Percentiles rank a stretch among this genome's conserved stretches.
Evolutionary conservation across 768 basidiomycete genomes (phyloP).

Genomic region (Leucocoprinus leucothites): DNA sequence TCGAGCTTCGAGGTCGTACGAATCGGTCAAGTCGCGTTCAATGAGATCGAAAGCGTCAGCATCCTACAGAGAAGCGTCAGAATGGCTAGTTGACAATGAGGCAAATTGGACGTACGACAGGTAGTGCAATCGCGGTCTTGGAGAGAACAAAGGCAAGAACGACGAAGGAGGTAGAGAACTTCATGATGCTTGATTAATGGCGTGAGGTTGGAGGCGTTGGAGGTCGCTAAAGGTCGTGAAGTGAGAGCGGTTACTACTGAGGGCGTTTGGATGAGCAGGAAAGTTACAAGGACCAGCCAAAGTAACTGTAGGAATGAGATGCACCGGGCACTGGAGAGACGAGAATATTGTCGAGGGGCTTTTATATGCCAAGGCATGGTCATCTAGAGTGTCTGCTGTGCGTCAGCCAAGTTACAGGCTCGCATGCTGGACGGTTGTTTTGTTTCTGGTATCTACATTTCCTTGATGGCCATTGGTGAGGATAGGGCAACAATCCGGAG

Average conservation of each 20-base stretch:
- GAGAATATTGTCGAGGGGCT: not conserved
- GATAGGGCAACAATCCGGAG: too few relatives aligned
- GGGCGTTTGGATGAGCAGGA: not conserved
- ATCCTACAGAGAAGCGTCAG: not conserved
- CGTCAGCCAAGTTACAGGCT: too few relatives aligned
- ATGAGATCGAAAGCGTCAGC: not conserved
- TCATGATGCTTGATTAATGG: not conserved
- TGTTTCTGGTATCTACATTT: too few relatives aligned
- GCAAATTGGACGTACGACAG: not conserved
- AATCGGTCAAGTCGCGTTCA: not conserved
- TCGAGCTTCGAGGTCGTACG: not conserved
- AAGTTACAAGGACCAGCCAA: not conserved
- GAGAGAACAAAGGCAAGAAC: not conserved
- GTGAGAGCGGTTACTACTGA: not conserved
- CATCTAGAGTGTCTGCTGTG: too few relatives aligned
- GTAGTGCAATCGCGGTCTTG: not conserved
- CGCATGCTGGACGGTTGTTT: too few relatives aligned
- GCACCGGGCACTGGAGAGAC: constrained; percentile 4
- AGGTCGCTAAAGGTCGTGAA: too few relatives aligned
- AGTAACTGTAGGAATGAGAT: not conserved
- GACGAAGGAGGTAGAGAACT: not conserved
- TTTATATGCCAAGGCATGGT: not conserved
- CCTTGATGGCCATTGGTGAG: too few relatives aligned
- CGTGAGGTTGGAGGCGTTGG: not conserved
- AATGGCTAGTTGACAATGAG: too few relatives aligned